Percentiles rank a stretch among this genome's conserved stretches.
Conservation (phyloP, 2,329 filamentous ascomycete genomes). For the Arachnopeziza araneosa region DNA sequence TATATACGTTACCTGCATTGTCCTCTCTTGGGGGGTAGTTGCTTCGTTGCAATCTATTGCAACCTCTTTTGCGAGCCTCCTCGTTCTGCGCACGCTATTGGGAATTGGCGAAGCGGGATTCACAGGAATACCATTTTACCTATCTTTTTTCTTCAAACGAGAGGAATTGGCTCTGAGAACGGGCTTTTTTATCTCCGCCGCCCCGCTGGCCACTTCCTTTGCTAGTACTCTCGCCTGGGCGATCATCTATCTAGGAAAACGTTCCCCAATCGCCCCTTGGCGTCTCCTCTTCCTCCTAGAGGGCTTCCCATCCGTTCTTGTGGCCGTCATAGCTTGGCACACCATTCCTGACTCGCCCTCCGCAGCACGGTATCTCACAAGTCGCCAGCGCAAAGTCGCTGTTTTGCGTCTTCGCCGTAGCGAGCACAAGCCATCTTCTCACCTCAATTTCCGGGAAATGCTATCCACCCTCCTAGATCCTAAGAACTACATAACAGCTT, state of each 20-base stretch:
- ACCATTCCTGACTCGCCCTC: conserved; percentile 72
- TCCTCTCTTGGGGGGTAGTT: conserved; percentile 72
- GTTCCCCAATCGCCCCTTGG: conserved; percentile 72
- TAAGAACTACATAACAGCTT: conserved; percentile 67
- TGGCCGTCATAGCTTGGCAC: conserved; percentile 67
- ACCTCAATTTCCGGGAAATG: conserved; percentile 50
- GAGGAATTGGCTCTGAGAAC: conserved; percentile 78
- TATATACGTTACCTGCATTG: conserved; percentile 53
- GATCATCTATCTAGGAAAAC: conserved; percentile 63
- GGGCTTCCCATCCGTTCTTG: conserved; percentile 75
- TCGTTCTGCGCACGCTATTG: conserved; percentile 50
- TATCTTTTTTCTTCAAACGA: conserved; percentile 59
- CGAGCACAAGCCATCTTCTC: conserved; percentile 3
- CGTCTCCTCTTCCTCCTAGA: conserved; percentile 79
- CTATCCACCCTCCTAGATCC: conserved; percentile 57
- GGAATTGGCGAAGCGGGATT: conserved; percentile 63
- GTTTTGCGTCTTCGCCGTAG: conserved; percentile 53
- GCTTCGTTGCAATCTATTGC: conserved; percentile 68
- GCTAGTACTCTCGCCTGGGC: conserved; percentile 74
- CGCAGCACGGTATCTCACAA: conserved; percentile 57
- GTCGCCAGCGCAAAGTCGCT: conserved; percentile 64
- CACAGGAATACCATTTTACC: conserved; percentile 56
- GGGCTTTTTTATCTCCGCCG: conserved; percentile 83
- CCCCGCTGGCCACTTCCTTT: conserved; percentile 74
- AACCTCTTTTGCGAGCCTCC: conserved; percentile 55